phyloP scores from a whole-genome alignment of 371 early-diverging fungal genomes.

The Mortierella polycephala region DNA sequence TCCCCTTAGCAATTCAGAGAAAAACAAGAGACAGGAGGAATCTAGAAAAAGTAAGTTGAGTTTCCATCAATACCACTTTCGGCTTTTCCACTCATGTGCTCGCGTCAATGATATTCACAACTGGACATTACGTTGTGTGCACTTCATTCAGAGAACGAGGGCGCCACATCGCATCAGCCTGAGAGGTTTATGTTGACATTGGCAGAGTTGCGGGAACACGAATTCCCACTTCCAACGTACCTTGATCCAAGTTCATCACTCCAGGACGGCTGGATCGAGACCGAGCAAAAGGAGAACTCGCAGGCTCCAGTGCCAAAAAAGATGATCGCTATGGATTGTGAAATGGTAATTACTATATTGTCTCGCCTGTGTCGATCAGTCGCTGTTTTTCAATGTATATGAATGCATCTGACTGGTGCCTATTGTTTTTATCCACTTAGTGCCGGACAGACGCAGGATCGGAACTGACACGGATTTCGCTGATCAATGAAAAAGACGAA shows the following conservation, averaged over 20 bases:
- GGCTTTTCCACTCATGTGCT: not conserved
- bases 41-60: conserved; percentile 6
- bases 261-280: conserved; percentile 66
- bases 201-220: conserved; percentile 57
- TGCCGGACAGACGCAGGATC: conserved; percentile 71
- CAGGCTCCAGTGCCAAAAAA: conserved; percentile 16
- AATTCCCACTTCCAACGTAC: conserved; percentile 66
- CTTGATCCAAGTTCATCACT: conserved; percentile 52
- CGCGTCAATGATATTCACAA: not conserved
- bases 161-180: conserved; percentile 4
- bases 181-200: conserved; percentile 61
- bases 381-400: too few relatives aligned
- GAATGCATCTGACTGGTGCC: not conserved
- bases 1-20: conserved; percentile 38
- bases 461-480: conserved; percentile 76
- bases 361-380: too few relatives aligned
- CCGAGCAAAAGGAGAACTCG: conserved; percentile 1
- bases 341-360: conserved; percentile 68
- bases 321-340: conserved; percentile 83
- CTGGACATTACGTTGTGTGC: not conserved
- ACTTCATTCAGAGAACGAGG: not conserved
- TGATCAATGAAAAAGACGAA: conserved; percentile 66
- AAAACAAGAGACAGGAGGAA: conserved; percentile 18
- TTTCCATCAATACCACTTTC: not conserved
- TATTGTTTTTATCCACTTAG: conserved; percentile 34